phyloP scores from a whole-genome alignment of 768 basidiomycete species.

The Lentinula sp. region DNA sequence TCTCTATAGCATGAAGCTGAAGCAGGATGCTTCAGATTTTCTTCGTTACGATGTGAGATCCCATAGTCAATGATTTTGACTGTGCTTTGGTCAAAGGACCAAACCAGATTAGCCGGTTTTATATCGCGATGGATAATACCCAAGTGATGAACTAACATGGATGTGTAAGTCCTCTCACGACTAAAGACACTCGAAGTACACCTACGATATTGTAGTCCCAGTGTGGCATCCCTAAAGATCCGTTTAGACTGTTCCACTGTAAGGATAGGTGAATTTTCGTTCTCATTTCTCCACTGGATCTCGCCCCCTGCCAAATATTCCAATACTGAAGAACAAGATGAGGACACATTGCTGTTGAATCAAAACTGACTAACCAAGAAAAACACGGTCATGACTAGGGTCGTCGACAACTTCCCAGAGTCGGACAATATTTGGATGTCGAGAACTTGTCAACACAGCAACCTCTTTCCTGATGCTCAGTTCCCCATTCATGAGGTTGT shows the following conservation, averaged over 20 bases:
- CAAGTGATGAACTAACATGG: slow-evolving; percentile 27
- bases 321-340: slow-evolving; percentile 24
- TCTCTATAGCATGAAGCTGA: not conserved
- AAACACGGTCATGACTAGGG: slow-evolving; percentile 72
- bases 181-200: not conserved
- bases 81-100: slow-evolving; percentile 39
- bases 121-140: slow-evolving; percentile 85
- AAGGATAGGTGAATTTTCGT: slow-evolving; percentile 24
- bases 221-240: slow-evolving; percentile 34
- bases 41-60: slow-evolving; percentile 14
- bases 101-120: slow-evolving; percentile 84
- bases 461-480: slow-evolving; percentile 81
- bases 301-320: slow-evolving; percentile 38
- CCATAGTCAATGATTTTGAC: slow-evolving; percentile 93
- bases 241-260: slow-evolving; percentile 31
- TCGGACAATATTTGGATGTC: slow-evolving; percentile 72
- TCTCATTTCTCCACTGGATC: slow-evolving; percentile 29
- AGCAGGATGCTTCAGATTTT: slow-evolving; percentile 3
- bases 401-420: slow-evolving; percentile 91
- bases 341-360: not conserved
- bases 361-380: slow-evolving; percentile 58
- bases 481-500: slow-evolving; percentile 51
- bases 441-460: slow-evolving; percentile 86
- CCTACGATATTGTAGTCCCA: slow-evolving; percentile 38
- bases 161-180: not conserved